Evolutionary conservation across 495 filamentous ascomycete species (phyloP), one percentile per base, ranked within the genome.

Genomic region (Penicillium canescens): DNA sequence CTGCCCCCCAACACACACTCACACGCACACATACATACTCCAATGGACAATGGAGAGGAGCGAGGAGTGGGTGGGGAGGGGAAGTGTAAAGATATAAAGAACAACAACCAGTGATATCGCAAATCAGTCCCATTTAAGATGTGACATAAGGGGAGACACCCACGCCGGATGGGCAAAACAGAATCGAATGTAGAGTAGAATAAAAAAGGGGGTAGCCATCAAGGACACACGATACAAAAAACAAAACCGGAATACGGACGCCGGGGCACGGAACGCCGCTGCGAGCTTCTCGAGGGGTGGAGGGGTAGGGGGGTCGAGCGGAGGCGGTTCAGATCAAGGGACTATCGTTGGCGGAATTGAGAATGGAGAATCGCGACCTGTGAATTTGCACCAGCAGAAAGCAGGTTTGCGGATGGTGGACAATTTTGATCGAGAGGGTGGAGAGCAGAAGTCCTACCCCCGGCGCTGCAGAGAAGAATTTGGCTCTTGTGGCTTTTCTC

Each of bases 1-100:
- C 70, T 57, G 57, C 62, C 66, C 69, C 66, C 33, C 63, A 62
- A 65, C 65, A 67, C 61, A 5, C 28, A 31, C 8, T 0, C 6
- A 31, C 28, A 31, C 28, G 28, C 6, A 10, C 28, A 31, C 28
- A 9, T 7, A 31, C 28, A 10, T 8, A 31, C 28, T 31, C 28
- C 28, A 31, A 31, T 31, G 28, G 28, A 10, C 28, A 31, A 31
- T 31, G 28, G 28, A 31, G 28, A 7, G 9, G 28, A 31, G 6
- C 2, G 28, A 10, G 28, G 9, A 7, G 28, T 2, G 28, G 28
- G 28, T 5, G 8, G 28, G 28, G 28, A 31, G 28, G 8, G 28
- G 6, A 31, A 31, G 28, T 31, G 28, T 31, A 31, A 31, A 31
- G 7, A 18, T 18, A 18, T 18, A 18, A 31, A 7, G 6, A 31